phyloP scores from a whole-genome alignment of 129 eudicot species.

The Escallonia rubra region DNA sequence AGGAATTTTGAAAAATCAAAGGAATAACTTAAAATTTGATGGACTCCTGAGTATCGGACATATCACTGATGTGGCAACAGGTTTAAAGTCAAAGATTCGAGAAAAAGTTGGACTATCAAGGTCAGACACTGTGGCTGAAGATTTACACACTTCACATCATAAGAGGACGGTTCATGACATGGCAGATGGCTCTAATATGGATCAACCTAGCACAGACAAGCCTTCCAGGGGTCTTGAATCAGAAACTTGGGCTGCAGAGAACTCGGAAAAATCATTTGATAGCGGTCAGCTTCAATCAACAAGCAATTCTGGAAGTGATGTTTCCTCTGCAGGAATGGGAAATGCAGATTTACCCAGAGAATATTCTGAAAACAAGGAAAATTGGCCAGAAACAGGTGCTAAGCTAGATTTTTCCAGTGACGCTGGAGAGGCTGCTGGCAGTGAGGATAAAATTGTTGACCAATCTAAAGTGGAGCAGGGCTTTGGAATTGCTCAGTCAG shows the following conservation, averaged over 20 bases:
- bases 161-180: slow-evolving; percentile 19
- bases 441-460: slow-evolving; percentile 23
- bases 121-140: slow-evolving; percentile 18
- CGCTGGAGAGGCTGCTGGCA: slow-evolving; percentile 22
- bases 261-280: slow-evolving; percentile 19
- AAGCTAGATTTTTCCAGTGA: slow-evolving; percentile 15
- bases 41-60: slow-evolving; percentile 29
- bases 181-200: slow-evolving; percentile 22
- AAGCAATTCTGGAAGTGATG: slow-evolving; percentile 24
- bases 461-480: slow-evolving; percentile 24
- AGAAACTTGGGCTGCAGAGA: slow-evolving; percentile 27
- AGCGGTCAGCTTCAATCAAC: slow-evolving; percentile 24
- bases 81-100: slow-evolving; percentile 30
- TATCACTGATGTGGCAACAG: slow-evolving; percentile 37
- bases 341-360: no score
- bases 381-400: slow-evolving; percentile 24
- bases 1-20: slow-evolving; percentile 52
- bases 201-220: slow-evolving; percentile 24
- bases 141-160: not conserved
- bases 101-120: slow-evolving; percentile 17
- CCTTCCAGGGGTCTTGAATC: slow-evolving; percentile 21
- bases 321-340: slow-evolving; percentile 20
- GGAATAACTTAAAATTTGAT: slow-evolving; percentile 45
- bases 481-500: slow-evolving; percentile 16
- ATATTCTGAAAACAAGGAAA: slow-evolving; percentile 12